phyloP scores from a whole-genome alignment of 208 protist species.

The Trypanosoma caninum region DNA sequence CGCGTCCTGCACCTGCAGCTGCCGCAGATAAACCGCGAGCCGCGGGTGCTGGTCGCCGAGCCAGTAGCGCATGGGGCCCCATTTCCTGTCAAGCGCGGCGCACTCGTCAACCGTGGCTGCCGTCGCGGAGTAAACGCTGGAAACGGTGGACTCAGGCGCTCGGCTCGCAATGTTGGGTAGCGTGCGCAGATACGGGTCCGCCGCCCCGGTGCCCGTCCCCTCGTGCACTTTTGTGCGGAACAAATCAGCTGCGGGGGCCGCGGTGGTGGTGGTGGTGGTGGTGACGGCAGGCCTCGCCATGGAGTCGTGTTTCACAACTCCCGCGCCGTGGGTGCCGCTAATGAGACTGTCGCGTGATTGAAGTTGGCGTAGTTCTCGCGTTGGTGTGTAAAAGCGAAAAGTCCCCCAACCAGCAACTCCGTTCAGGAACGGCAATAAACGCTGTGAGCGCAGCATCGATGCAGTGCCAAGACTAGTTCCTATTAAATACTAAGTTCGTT shows the following conservation, averaged over 20 bases:
- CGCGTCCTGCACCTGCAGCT: conserved; percentile 36
- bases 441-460: conserved; percentile 6
- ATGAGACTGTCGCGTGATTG: conserved; percentile 61
- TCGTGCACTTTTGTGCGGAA: conserved; percentile 72
- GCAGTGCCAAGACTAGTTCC: neutral
- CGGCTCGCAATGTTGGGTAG: conserved; percentile 64
- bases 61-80: conserved; percentile 74
- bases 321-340: conserved; percentile 55
- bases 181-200: conserved; percentile 74
- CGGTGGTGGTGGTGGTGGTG: conserved; percentile 25
- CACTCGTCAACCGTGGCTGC: conserved; percentile 58
- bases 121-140: conserved; percentile 21
- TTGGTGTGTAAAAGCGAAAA: conserved; percentile 8
- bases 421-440: neutral
- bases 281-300: conserved; percentile 23
- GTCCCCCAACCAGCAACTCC: neutral
- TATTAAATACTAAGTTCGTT: no score
- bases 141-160: conserved; percentile 55
- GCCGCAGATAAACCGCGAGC: conserved; percentile 51
- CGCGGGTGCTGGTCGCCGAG: conserved; percentile 53
- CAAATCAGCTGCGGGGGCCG: conserved; percentile 67
- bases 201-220: conserved; percentile 65
- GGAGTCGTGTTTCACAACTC: conserved; percentile 52
- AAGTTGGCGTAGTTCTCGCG: conserved; percentile 7
- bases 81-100: conserved; percentile 27